Conservation (phyloP, 2,329 filamentous ascomycete genomes). For the Chrysosporium queenslandicum region DNA sequence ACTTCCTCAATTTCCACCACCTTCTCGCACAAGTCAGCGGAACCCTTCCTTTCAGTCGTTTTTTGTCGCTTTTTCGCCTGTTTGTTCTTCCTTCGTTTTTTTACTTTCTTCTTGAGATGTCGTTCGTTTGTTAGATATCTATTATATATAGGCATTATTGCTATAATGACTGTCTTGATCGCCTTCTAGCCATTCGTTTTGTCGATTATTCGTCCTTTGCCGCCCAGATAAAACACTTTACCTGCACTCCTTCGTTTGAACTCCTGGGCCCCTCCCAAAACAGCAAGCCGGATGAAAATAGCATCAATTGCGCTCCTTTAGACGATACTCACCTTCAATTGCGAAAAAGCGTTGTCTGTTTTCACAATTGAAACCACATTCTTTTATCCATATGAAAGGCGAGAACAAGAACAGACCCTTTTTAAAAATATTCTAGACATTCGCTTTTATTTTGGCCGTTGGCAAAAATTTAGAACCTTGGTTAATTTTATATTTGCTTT, state of each 20-base stretch:
- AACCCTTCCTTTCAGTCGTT: neutral
- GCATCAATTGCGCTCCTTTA: slow-evolving; percentile 1
- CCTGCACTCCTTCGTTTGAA: slow-evolving; percentile 13
- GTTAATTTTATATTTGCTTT: slow-evolving; percentile 13
- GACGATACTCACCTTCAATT: neutral
- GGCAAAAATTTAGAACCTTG: slow-evolving; percentile 2
- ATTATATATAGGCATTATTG: neutral
- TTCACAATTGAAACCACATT: neutral
- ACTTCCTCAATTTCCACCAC: neutral
- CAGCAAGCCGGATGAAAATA: neutral
- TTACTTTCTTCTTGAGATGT: neutral
- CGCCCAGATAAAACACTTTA: slow-evolving; percentile 12
- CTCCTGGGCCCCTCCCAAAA: slow-evolving; percentile 1
- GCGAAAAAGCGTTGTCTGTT: neutral
- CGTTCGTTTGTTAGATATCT: slow-evolving; percentile 7
- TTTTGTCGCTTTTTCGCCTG: slow-evolving; percentile 4
- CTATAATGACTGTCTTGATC: slow-evolving; percentile 7
- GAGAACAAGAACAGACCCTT: neutral
- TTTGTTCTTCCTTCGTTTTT: slow-evolving; percentile 4
- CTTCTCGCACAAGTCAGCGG: neutral
- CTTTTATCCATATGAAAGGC: neutral
- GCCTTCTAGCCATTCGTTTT: slow-evolving; percentile 5
- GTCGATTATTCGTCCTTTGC: slow-evolving; percentile 3
- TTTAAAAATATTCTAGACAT: slow-evolving; percentile 6
- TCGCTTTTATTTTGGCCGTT: slow-evolving; percentile 9